A percentile compares a stretch with the other conserved stretches of the same genome.
phyloP scores from a whole-genome alignment of 2,329 filamentous ascomycete genomes.

The Fusarium tupiense region DNA sequence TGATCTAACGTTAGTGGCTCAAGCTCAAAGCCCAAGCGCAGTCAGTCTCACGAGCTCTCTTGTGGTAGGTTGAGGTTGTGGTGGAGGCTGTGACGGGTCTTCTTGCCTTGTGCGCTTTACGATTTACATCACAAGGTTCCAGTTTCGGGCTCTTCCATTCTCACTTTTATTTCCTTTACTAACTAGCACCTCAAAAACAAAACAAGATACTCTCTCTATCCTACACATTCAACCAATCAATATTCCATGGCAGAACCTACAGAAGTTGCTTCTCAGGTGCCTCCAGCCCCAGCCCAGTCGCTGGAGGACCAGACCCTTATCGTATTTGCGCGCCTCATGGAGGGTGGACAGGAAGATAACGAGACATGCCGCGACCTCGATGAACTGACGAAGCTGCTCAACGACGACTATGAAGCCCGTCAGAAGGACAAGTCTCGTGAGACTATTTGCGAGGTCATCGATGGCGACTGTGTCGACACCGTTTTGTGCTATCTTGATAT shows the following conservation, averaged over 20 bases:
- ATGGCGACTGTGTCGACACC: constrained; percentile 82
- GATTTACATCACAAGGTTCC: constrained; percentile 37
- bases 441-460: constrained; percentile 70
- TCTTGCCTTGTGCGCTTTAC: constrained; percentile 31
- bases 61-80: constrained; percentile 21
- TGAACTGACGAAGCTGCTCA: constrained; percentile 67
- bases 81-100: constrained; percentile 27
- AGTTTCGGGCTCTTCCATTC: constrained; percentile 10
- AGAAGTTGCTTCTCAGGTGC: constrained; percentile 47
- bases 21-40: neutral
- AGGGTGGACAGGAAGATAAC: constrained; percentile 84
- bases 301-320: constrained; percentile 75
- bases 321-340: constrained; percentile 88
- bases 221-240: neutral
- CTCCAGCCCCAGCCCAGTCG: constrained; percentile 48
- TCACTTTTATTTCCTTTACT: neutral
- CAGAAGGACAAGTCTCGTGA: constrained; percentile 54
- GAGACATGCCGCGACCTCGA: constrained; percentile 71
- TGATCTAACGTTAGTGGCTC: constrained; percentile 9
- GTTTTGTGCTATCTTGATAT: constrained; percentile 89
- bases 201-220: neutral
- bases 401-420: constrained; percentile 61
- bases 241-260: constrained; percentile 46
- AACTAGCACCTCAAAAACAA: constrained; percentile 2
- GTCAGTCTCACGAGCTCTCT: constrained; percentile 25